phyloP scores from a whole-genome alignment of 768 basidiomycete species.

The Sarcodon sp. region DNA sequence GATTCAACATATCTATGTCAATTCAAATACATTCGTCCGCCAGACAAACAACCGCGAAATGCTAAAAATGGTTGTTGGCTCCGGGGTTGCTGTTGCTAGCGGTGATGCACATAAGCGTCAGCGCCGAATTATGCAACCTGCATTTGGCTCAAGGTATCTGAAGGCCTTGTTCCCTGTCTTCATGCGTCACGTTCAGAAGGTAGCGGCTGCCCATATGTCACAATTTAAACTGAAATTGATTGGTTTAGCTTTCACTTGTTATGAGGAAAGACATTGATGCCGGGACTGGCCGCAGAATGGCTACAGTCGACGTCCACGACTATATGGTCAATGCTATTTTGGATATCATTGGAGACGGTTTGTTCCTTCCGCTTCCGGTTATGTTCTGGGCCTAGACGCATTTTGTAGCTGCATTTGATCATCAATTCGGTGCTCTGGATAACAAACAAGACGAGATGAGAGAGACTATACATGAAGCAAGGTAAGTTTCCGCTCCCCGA shows the following conservation, averaged over 20 bases:
- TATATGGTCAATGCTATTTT: conserved; percentile 26
- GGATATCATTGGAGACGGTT: conserved; percentile 26
- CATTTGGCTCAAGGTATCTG: conserved; percentile 29
- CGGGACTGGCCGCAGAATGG: not conserved
- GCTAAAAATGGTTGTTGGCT: not conserved
- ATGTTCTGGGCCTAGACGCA: conserved; percentile 4
- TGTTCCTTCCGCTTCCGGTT: not conserved
- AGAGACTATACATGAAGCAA: conserved; percentile 36
- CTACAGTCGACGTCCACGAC: conserved; percentile 28
- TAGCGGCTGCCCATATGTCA: conserved; percentile 1
- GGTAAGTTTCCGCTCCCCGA: conserved; percentile 5
- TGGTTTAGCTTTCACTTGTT: not conserved
- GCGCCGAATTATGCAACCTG: conserved; percentile 21
- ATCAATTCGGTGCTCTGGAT: conserved; percentile 40
- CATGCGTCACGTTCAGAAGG: conserved; percentile 10
- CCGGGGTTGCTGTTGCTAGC: not conserved
- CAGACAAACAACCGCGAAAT: not conserved
- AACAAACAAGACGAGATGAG: conserved; percentile 38
- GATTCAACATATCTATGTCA: conserved; percentile 42
- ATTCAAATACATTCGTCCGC: conserved; percentile 21
- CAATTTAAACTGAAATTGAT: not conserved
- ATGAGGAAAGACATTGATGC: not conserved
- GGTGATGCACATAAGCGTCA: conserved; percentile 15
- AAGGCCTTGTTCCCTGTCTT: conserved; percentile 12
- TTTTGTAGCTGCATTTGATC: conserved; percentile 22